Conservation (phyloP, 139 green algal genomes). For the Gonium pectorale region DNA sequence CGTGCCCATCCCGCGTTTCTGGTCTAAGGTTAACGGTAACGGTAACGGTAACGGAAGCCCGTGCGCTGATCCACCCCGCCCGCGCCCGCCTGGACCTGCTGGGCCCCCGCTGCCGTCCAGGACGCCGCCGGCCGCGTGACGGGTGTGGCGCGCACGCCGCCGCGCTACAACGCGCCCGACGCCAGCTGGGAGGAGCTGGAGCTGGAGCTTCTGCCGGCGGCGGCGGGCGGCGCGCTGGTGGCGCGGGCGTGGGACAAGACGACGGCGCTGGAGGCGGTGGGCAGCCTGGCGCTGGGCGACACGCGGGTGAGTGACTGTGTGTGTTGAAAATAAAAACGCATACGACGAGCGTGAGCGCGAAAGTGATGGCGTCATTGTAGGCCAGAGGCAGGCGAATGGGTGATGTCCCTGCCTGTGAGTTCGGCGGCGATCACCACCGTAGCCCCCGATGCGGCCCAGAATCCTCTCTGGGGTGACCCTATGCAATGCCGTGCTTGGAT, state of each 20-base stretch:
- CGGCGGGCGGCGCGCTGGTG: constrained; percentile 16
- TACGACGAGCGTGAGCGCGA: too few species aligned
- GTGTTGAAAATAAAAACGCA: too few species aligned
- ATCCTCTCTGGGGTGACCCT: too few species aligned
- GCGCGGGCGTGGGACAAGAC: constrained; percentile 19
- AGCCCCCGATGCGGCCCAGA: too few species aligned
- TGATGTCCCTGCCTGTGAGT: too few species aligned
- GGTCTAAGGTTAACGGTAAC: too few species aligned
- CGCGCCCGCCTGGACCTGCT: neutral
- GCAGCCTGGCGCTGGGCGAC: neutral
- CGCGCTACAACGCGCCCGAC: constrained; percentile 6
- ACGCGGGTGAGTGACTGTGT: neutral
- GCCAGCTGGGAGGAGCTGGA: constrained; percentile 1
- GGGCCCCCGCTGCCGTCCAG: neutral
- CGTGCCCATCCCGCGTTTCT: too few species aligned
- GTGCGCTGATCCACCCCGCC: neutral
- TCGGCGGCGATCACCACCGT: too few species aligned
- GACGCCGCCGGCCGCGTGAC: constrained; percentile 10
- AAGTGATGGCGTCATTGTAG: too few species aligned
- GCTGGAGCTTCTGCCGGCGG: neutral
- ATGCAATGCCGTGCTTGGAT: too few species aligned
- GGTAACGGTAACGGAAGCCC: too few species aligned
- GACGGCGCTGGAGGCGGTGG: neutral
- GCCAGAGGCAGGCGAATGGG: too few species aligned
- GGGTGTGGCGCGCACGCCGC: neutral